Evolutionary conservation across 371 early-diverging fungal species (phyloP).

Genomic region (Rhizomucor pusillus): DNA sequence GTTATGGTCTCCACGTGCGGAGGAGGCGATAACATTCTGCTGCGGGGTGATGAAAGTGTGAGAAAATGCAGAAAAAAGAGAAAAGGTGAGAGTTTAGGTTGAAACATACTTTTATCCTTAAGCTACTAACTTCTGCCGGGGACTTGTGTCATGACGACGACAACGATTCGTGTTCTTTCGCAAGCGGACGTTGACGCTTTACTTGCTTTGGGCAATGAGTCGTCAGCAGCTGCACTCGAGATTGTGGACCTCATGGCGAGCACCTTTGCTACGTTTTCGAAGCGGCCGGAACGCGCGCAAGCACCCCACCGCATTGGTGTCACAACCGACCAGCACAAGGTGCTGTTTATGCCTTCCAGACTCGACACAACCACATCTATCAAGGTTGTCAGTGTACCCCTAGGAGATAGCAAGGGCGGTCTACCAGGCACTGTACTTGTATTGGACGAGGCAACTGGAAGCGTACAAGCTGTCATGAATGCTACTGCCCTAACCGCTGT

Average conservation of each 20-base stretch:
- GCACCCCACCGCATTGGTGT: conserved; percentile 51
- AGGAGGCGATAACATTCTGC: too few relatives aligned
- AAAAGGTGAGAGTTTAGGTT: not conserved
- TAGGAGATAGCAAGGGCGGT: conserved; percentile 44
- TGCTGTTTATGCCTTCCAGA: conserved; percentile 61
- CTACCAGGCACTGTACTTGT: conserved; percentile 55
- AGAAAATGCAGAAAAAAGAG: not conserved
- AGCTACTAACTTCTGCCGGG: too few relatives aligned
- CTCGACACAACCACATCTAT: conserved; percentile 50
- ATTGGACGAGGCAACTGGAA: conserved; percentile 49
- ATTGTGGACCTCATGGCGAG: conserved; percentile 40
- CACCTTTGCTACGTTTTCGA: conserved; percentile 30
- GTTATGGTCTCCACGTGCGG: not conserved
- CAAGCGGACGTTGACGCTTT: conserved; percentile 22
- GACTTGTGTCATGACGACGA: not conserved
- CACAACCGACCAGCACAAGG: conserved; percentile 38
- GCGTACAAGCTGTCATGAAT: conserved; percentile 54
- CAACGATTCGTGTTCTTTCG: conserved; percentile 36
- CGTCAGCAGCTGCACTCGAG: conserved; percentile 13
- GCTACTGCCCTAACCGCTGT: conserved; percentile 55
- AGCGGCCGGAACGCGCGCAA: conserved; percentile 33
- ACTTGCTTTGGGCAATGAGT: conserved; percentile 18
- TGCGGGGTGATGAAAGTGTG: not conserved
- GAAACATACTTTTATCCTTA: not conserved
- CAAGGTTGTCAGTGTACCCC: conserved; percentile 58